Conservation (phyloP, 1,284 basidiomycete genomes). For the Cutaneotrichosporon dermatis region DNA sequence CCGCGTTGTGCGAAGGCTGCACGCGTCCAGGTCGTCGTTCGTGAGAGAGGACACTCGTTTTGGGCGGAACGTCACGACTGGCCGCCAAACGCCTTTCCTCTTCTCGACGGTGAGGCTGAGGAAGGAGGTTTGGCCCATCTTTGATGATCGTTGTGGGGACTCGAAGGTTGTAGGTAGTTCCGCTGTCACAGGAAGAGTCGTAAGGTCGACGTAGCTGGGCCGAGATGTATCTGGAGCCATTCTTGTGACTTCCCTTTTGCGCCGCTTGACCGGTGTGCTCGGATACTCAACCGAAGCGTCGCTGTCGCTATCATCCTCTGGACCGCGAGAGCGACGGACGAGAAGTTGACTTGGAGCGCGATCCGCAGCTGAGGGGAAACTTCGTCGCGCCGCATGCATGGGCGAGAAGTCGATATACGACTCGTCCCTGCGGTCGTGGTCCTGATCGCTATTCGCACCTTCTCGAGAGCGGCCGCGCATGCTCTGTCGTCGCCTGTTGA, state of each 20-base stretch:
- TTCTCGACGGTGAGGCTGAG: slow-evolving; percentile 8
- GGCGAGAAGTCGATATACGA: background rate
- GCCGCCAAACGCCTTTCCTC: slow-evolving; percentile 8
- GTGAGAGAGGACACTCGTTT: slow-evolving; percentile 47
- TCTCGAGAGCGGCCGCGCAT: background rate
- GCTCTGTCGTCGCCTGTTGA: slow-evolving; percentile 19
- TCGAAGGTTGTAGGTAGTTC: slow-evolving; percentile 11
- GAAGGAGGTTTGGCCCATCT: slow-evolving; percentile 4
- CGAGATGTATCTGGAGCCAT: background rate
- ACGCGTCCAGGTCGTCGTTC: slow-evolving; percentile 64
- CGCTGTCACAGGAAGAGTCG: slow-evolving; percentile 11
- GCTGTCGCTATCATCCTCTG: background rate
- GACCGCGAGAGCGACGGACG: background rate
- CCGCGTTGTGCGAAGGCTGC: slow-evolving; percentile 67
- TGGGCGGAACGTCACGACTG: slow-evolving; percentile 32
- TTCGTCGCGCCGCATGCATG: background rate
- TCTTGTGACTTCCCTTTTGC: background rate
- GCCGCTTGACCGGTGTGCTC: background rate
- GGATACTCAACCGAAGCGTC: background rate
- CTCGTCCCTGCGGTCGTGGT: background rate
- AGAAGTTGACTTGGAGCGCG: background rate
- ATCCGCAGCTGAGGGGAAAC: too few species aligned
- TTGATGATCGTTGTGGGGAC: background rate
- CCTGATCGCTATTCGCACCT: background rate
- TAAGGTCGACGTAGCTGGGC: slow-evolving; percentile 52